Base-by-base conservation (phyloP, 2,329 filamentous ascomycete genomes). In the Trichoderma sp. region DNA sequence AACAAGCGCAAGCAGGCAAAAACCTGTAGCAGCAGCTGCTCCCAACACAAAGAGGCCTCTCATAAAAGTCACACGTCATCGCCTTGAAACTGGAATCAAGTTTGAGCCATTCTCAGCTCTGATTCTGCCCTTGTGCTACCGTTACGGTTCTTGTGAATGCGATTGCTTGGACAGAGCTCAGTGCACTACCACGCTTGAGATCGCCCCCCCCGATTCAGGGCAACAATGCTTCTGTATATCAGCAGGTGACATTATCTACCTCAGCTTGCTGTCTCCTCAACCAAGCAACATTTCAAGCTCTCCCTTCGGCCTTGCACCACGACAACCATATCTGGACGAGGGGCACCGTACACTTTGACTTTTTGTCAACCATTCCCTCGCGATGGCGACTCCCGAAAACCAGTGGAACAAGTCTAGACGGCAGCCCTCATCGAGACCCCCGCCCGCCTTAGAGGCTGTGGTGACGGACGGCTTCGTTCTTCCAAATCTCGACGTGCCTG, bases 381-480 rank as follows among this genome's bases (percentile, higher is more conserved):
- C 30, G 17, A 76, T 76, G 74, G 67, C 72, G 57, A 50, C 71
- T 43, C 66, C 71, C 47, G 69, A 74, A 30, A 71, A 72, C 56
- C 72, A 76, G 65, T 70, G 71, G 66, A 66, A 66, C 69, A 54
- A 68, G 30, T 65, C 59, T 14, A 66, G 54, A 28, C 55, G 60
- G 21, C 51, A 21, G n/a, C 54, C 64, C 43, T 56, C 60, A 30
- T 43, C 56, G 9, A 55, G 52, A 45, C 44, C 62, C 43, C 54
- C 21, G 62, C 48, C 47, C 50, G 26, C 50, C 26, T 55, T 50
- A 39, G 74, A 76, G 19, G 72, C 76, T 17, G 61, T 78, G 26
- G 69, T 78, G 9, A 74, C 76, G 17, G 78, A 81, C 64, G 77
- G 76, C 68, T 80, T 79, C 68, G 71, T 78, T 50, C 67, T 78